Percentiles rank a stretch among this genome's conserved stretches.
Conservation (phyloP, 2,329 filamentous ascomycete species). For the Nannizziopsis barbatae region DNA sequence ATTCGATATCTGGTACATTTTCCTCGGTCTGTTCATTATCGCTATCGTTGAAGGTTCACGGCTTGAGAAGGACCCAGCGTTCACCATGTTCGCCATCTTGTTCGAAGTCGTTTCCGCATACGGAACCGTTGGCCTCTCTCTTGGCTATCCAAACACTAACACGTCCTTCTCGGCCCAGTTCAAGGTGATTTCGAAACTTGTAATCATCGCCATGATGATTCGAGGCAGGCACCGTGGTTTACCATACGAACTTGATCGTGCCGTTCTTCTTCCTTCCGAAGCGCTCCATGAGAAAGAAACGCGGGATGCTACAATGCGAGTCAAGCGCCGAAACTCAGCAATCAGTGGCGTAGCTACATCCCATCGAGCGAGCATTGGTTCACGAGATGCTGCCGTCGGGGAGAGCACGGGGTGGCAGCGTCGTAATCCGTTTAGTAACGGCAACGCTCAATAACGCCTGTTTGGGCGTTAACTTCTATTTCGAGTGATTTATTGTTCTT, state of each 20-base stretch:
- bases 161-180: conserved; percentile 78
- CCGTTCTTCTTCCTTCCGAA: conserved; percentile 57
- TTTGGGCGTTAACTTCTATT: no score
- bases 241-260: conserved; percentile 57
- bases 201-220: conserved; percentile 57
- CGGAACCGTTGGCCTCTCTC: conserved; percentile 81
- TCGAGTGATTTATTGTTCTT: no score
- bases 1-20: conserved; percentile 97
- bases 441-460: no score
- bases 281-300: conserved; percentile 51
- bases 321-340: conserved; percentile 30
- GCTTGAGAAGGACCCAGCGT: conserved; percentile 51
- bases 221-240: conserved; percentile 55
- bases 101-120: conserved; percentile 88
- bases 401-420: conserved; percentile 4
- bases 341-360: conserved; percentile 18
- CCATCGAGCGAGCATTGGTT: not conserved
- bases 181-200: conserved; percentile 53
- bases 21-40: conserved; percentile 85
- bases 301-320: conserved; percentile 39
- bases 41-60: conserved; percentile 71
- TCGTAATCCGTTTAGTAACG: no score
- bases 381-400: not conserved
- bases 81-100: conserved; percentile 57
- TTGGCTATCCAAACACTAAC: conserved; percentile 67